phyloP scores from a whole-genome alignment of 768 basidiomycete species.

The Tremella yokohamensis region DNA sequence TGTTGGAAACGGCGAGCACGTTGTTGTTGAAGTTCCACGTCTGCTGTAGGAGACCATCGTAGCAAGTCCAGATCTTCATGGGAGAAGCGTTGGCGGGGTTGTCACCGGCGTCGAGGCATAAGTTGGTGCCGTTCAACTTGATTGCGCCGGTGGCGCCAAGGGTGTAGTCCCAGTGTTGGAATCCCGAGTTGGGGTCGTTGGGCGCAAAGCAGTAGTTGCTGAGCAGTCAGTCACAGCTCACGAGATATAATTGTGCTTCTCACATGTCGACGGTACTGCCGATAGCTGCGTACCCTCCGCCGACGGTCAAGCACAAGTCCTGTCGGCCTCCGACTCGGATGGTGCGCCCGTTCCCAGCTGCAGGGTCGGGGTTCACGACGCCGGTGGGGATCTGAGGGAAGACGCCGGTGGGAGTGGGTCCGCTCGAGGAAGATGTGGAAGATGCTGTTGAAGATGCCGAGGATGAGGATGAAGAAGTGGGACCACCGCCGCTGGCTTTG shows the following conservation, averaged over 20 bases:
- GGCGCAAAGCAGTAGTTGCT: conserved; percentile 13
- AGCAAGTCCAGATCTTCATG: conserved; percentile 21
- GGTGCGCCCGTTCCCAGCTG: conserved; percentile 5
- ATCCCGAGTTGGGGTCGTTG: neutral
- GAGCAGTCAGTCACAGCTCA: neutral
- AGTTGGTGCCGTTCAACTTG: conserved; percentile 5
- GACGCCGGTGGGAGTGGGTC: conserved; percentile 2
- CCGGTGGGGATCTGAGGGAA: conserved; percentile 4
- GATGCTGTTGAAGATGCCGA: conserved; percentile 1
- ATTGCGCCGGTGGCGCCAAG: conserved; percentile 1
- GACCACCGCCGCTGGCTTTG: neutral
- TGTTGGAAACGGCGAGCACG: conserved; percentile 10
- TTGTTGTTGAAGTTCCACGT: conserved; percentile 14
- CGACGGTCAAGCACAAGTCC: conserved; percentile 22
- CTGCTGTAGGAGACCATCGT: conserved; percentile 23
- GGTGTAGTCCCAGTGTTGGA: conserved; percentile 8
- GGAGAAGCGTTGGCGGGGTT: conserved; percentile 15
- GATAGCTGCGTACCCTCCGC: conserved; percentile 18
- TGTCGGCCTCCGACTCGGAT: conserved; percentile 18
- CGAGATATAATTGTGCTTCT: conserved; percentile 3
- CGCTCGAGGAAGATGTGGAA: conserved; percentile 8
- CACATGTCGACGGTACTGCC: conserved; percentile 18
- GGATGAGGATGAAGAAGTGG: conserved; percentile 4
- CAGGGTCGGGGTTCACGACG: conserved; percentile 7
- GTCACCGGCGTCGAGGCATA: conserved; percentile 27